These are phyloP conservation scores for Cladorrhinum samala DNA, from an alignment of 495 filamentous ascomycete genomes.

Conservation along the genomic window DNA sequence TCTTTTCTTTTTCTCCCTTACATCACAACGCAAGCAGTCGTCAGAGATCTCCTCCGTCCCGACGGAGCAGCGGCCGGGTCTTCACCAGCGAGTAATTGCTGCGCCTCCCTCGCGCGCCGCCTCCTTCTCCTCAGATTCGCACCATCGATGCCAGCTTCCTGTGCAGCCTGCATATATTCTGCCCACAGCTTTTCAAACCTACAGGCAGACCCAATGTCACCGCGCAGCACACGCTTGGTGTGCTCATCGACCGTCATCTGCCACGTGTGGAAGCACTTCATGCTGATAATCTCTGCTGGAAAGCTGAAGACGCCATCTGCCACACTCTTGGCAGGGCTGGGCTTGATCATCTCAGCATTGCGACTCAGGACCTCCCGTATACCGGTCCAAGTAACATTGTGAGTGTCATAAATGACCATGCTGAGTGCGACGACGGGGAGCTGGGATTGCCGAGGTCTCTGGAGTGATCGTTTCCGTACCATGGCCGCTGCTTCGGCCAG, in stretches of 20 bases:
- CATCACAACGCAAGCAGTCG: neutral
- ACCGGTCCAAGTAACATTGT: slow-evolving; percentile 87
- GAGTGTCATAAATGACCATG: slow-evolving; percentile 86
- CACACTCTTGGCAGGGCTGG: slow-evolving; percentile 1
- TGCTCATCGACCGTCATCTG: slow-evolving; percentile 93
- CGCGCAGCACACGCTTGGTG: slow-evolving; percentile 70
- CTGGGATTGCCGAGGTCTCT: neutral
- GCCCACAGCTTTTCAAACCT: slow-evolving; percentile 86
- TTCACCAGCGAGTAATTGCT: slow-evolving; percentile 63
- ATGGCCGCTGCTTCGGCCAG: slow-evolving; percentile 78
- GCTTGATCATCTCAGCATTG: slow-evolving; percentile 60
- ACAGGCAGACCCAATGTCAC: slow-evolving; percentile 62
- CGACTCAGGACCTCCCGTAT: slow-evolving; percentile 77
- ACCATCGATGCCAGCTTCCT: slow-evolving; percentile 67
- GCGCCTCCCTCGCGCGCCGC: slow-evolving; percentile 70
- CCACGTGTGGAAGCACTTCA: slow-evolving; percentile 94
- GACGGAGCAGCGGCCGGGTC: slow-evolving; percentile 32
- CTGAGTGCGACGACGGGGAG: slow-evolving; percentile 53
- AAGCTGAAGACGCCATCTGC: slow-evolving; percentile 30
- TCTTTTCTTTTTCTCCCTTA: neutral
- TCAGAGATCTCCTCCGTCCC: slow-evolving; percentile 52
- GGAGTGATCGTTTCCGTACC: slow-evolving; percentile 55
- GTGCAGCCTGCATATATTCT: slow-evolving; percentile 84
- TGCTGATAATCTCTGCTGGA: slow-evolving; percentile 66
- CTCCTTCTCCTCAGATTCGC: slow-evolving; percentile 58